A percentile compares a stretch with the other conserved stretches of the same genome.
These are phyloP conservation scores for Monosporascus sp. DNA, from an alignment of 2,329 filamentous ascomycete species.

Conservation along the genomic window DNA sequence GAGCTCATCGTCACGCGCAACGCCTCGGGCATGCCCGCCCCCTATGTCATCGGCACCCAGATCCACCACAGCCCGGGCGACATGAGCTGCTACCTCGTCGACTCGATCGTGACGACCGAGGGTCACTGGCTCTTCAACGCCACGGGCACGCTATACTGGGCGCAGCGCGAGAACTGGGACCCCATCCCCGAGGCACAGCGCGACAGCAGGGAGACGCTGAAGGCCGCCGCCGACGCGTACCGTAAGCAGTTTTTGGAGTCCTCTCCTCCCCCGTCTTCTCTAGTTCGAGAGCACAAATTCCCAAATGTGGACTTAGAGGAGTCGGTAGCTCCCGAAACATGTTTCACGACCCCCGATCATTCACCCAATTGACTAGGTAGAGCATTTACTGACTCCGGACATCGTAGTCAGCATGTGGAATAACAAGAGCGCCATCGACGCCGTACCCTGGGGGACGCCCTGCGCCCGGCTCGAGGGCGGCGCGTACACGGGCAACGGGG, in stretches of 20 bases:
- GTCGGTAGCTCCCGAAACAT: no score
- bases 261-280: no score
- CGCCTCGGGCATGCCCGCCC: slow-evolving; percentile 10
- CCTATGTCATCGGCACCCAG: slow-evolving; percentile 30
- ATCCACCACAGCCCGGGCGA: slow-evolving; percentile 24
- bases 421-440: slow-evolving; percentile 22
- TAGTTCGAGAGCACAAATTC: no score
- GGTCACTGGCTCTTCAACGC: slow-evolving; percentile 33
- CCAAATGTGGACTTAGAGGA: no score
- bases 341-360: no score
- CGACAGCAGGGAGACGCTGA: slow-evolving; percentile 22
- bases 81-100: slow-evolving; percentile 23
- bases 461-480: slow-evolving; percentile 27
- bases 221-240: slow-evolving; percentile 30
- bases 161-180: slow-evolving; percentile 25
- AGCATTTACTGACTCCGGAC: no score
- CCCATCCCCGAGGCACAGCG: slow-evolving; percentile 23
- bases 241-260: background rate
- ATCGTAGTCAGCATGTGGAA: slow-evolving; percentile 27
- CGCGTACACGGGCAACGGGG: slow-evolving; percentile 20
- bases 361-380: no score
- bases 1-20: slow-evolving; percentile 22
- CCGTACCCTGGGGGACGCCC: slow-evolving; percentile 30
- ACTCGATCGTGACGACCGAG: slow-evolving; percentile 27
- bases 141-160: slow-evolving; percentile 28